Evolutionary conservation across 139 green algal genomes (phyloP).

Genomic region (Chlamydomonas sphaeroides): DNA sequence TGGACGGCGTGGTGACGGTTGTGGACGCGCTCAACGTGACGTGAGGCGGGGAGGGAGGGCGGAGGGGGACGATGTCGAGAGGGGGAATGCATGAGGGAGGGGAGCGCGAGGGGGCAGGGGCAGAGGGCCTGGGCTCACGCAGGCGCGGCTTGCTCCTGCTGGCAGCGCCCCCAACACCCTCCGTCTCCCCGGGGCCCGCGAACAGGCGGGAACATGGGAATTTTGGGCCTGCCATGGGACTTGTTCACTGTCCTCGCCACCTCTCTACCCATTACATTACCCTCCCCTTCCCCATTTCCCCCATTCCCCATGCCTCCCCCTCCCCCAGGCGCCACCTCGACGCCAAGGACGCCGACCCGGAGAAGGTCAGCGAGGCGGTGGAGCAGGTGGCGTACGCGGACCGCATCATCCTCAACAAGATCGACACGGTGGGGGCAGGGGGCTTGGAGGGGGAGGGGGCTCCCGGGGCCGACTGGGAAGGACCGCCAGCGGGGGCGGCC

Average conservation of each 20-base stretch:
- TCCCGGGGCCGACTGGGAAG: too few relatives aligned
- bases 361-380: slow-evolving; percentile 89
- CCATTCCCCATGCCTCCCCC: not conserved
- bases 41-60: not conserved
- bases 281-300: not conserved
- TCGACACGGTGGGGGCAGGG: slow-evolving; percentile 74
- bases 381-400: slow-evolving; percentile 97
- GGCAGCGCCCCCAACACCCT: too few relatives aligned
- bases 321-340: slow-evolving; percentile 66
- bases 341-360: slow-evolving; percentile 66
- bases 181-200: too few relatives aligned
- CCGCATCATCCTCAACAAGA: slow-evolving; percentile 96
- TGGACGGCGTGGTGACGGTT: slow-evolving; percentile 87
- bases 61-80: not conserved
- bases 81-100: not conserved
- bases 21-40: slow-evolving; percentile 76
- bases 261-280: too few relatives aligned
- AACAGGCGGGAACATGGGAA: too few relatives aligned
- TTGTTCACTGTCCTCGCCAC: too few relatives aligned
- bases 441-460: not conserved
- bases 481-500: too few relatives aligned
- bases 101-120: not conserved
- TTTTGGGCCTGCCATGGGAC: too few relatives aligned
- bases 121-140: not conserved
- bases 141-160: too few relatives aligned